These are phyloP conservation scores for Linnemannia zychae DNA, from an alignment of 192 early-diverging fungal genomes.

Conservation along the genomic window DNA sequence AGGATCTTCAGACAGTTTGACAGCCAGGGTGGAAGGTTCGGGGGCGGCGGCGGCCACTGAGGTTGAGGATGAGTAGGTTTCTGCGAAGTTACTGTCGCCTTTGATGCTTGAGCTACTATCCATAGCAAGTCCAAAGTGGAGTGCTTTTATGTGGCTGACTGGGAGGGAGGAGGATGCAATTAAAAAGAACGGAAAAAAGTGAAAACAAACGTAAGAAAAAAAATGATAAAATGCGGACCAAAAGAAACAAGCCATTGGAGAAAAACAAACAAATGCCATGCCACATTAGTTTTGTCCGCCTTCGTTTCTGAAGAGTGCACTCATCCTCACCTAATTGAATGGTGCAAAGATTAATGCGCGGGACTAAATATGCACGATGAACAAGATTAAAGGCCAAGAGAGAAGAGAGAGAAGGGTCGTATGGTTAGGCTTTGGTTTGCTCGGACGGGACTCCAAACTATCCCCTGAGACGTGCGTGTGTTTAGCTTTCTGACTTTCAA, in stretches of 20 bases:
- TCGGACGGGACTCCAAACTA: conserved; percentile 2
- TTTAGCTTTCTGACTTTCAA: conserved; percentile 4
- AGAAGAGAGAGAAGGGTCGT: not conserved
- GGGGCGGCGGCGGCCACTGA: conserved; percentile 47
- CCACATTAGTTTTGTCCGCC: conserved; percentile 5
- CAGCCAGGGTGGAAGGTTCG: conserved; percentile 45
- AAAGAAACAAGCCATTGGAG: not conserved
- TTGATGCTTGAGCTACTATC: conserved; percentile 22
- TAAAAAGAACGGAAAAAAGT: not conserved
- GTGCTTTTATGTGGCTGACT: conserved; percentile 20
- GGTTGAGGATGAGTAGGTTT: conserved; percentile 26
- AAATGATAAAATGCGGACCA: not conserved
- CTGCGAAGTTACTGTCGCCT: conserved; percentile 24
- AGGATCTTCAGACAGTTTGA: conserved; percentile 38
- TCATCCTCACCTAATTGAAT: conserved; percentile 6
- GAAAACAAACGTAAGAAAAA: not conserved
- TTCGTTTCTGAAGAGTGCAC: not conserved
- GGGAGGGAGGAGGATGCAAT: not conserved
- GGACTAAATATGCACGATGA: conserved; percentile 4
- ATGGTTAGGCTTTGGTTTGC: conserved; percentile 1
- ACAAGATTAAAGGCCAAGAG: not conserved
- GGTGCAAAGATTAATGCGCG: conserved; percentile 1
- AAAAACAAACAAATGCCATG: not conserved
- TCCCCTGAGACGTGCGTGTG: not conserved
- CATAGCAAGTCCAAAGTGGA: conserved; percentile 34